Base-by-base conservation (phyloP, 768 basidiomycete genomes). In the Trametes punicea region DNA sequence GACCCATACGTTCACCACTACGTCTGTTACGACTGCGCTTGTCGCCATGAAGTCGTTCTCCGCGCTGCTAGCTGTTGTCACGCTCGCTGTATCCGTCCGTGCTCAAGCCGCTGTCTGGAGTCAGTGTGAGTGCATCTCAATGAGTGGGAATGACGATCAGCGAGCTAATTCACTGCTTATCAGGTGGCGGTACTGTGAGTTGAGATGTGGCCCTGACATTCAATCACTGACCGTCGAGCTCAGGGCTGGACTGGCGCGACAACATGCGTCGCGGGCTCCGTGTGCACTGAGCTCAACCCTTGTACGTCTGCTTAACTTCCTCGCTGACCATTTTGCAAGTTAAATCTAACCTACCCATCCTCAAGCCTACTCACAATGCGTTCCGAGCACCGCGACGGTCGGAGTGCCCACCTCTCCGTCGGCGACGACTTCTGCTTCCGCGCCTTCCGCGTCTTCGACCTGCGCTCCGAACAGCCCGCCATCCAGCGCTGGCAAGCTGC, bases 321-420 rank as follows among this genome's bases (percentile, higher is more conserved):
- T 16, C 1, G 18, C 7, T 6, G 8, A 8, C 27, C 34, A 7
- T 36, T n/a, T n/a, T 15, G 34, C 34, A 16, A 33, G 7, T 31
- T 4, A 39, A 6, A 0, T 7, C 2, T 34, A 8, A 33, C 27
- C 11, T 46, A 40, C 25, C n/a, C n/a, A 4, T 23, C 10, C 2
- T 42, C 2, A 34, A 71, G 70, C 68, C 46, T 71, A 71, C 60
- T 71, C 67, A 0, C 70, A 71, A 48, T 71, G 70, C 45, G 27
- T 71, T 2, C 70, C 70, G 10, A 64, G 67, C 13, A 49, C 66
- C 30, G 62, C 65, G 57, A 21, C 45, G 27, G 41, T 34, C 64
- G 18, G 51, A 54, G 16, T 51, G 53, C 18, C 29, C 49, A 16
- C 50, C 53, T 6, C 46, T 8, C 27, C 52, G 33, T 51, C 47